Base-by-base conservation (phyloP, 2,329 filamentous ascomycete genomes). In the Botrytis fabae region DNA sequence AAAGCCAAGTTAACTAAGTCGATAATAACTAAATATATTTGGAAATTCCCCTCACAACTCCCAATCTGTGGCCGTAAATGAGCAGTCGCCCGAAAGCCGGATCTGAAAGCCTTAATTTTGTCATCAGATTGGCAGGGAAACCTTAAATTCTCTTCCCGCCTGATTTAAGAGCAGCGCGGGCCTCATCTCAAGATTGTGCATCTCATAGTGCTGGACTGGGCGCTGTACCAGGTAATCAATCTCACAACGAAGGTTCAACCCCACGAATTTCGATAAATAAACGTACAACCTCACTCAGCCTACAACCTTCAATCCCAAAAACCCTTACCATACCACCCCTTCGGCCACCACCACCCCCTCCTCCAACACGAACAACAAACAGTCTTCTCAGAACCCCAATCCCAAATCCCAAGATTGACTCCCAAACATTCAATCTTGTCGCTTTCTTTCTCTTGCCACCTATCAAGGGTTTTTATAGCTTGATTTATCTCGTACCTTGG, bases 231-330 rank as follows among this genome's bases (percentile, higher is more conserved):
- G 51, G n/a, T 57, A 57, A 57, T 57, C 51, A 28, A 28, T 57
- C 51, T 57, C 38, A 69, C 32, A 42, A 65, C 63, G 63, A 65
- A 65, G 63, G 63, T 57, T 57, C 51, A 65, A 69, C 48, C 65
- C 65, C 65, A 68, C 64, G 64, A 68, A 68, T 57, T 63, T 68
- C 64, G n/a, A 42, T 64, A 64, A 57, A 69, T 59, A 69, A 69
- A 69, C 65, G 51, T 69, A 69, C 65, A 69, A 69, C 65, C 65
- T 57, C 62, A 32, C n/a, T 46, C 65, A 57, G 48, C 65, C 65
- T 57, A 44, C 38, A 57, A 68, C 64, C 28, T 46, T 65, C 28
- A 25, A 62, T 40, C 60, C 51, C 51, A 54, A 54, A 54, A 54
- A 44, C n/a, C 61, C 40, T 63, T 28, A 28, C 25, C 44, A 25